Conservation (phyloP, 2,329 filamentous ascomycete genomes). For the Fusarium hostae region DNA sequence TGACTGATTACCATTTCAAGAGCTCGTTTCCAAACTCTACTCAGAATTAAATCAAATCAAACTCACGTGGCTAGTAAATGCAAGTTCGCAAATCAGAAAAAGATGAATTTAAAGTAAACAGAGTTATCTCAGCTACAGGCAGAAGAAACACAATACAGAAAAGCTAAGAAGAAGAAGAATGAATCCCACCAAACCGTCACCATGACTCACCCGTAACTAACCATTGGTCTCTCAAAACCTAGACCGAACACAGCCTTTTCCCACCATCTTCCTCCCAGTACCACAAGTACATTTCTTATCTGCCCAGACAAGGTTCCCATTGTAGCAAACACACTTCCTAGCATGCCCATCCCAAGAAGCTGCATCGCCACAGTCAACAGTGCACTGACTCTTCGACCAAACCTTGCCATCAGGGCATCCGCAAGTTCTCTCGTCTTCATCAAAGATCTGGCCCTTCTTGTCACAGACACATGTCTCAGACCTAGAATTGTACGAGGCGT, state of each 20-base stretch:
- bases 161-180: background rate
- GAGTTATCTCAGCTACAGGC: rapidly evolving
- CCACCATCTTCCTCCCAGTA: background rate
- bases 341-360: background rate
- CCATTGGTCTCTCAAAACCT: background rate
- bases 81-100: background rate
- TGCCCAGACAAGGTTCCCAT: background rate
- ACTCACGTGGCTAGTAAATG: background rate
- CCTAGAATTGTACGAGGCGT: rapidly evolving
- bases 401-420: background rate
- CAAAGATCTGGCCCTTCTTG: background rate
- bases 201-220: too few relatives aligned
- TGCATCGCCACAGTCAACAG: background rate
- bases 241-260: background rate
- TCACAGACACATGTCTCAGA: background rate
- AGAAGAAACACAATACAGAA: background rate
- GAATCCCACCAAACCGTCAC: too few relatives aligned
- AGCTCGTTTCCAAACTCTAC: rapidly evolving
- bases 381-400: background rate
- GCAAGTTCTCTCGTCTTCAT: background rate
- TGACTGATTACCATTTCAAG: rapidly evolving
- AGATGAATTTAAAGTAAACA: rapidly evolving
- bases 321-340: background rate
- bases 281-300: background rate
- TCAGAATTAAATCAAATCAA: background rate